Conservation (phyloP, 768 basidiomycete genomes). For the Russula olivacea region DNA sequence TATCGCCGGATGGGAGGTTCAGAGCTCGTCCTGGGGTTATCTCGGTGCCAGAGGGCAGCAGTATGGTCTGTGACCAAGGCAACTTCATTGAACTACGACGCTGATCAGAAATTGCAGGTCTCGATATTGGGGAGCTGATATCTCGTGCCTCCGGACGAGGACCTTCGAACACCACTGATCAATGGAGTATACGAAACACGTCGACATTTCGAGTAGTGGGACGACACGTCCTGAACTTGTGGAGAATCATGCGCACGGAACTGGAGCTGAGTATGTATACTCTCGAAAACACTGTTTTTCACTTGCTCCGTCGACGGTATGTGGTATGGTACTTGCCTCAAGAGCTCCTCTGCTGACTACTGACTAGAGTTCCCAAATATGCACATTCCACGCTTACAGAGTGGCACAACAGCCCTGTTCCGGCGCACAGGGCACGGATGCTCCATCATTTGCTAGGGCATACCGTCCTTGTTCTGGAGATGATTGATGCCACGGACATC, state of each 20-base stretch:
- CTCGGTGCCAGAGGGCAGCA: slow-evolving; percentile 56
- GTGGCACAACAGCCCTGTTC: slow-evolving; percentile 67
- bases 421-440: slow-evolving; percentile 49
- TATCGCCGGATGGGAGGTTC: slow-evolving; percentile 87
- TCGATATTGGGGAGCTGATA: slow-evolving; percentile 67
- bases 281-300: slow-evolving; percentile 85
- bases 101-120: slow-evolving; percentile 40
- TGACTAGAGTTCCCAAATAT: slow-evolving; percentile 21
- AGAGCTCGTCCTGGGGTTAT: slow-evolving; percentile 87
- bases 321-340: slow-evolving; percentile 17
- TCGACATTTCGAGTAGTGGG: slow-evolving; percentile 83
- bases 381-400: slow-evolving; percentile 36
- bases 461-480: slow-evolving; percentile 64
- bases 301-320: slow-evolving; percentile 71
- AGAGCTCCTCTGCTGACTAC: neutral
- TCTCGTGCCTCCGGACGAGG: slow-evolving; percentile 61
- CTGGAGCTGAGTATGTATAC: slow-evolving; percentile 71
- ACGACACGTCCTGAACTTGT: slow-evolving; percentile 86
- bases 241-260: slow-evolving; percentile 89
- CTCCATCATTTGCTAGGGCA: slow-evolving; percentile 60
- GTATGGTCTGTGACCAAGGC: slow-evolving; percentile 42
- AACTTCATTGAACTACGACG: neutral
- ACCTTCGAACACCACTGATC: slow-evolving; percentile 39
- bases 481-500: slow-evolving; percentile 75
- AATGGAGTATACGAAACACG: slow-evolving; percentile 68